These are phyloP conservation scores for Botrytis squamosa DNA, from an alignment of 2,329 filamentous ascomycete species.

Conservation along the genomic window DNA sequence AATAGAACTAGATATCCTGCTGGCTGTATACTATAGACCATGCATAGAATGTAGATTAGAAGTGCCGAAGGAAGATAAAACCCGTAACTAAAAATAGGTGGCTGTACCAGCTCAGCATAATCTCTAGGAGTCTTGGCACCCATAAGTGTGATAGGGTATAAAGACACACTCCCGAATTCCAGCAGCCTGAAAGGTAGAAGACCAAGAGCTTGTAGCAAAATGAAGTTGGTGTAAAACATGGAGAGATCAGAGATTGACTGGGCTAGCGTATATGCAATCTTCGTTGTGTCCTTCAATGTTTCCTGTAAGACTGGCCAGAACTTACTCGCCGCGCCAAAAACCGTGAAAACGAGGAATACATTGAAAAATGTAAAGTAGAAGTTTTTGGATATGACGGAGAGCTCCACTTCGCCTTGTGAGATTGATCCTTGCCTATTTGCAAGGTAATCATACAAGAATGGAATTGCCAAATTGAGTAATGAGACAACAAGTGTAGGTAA, in stretches of 20 bases:
- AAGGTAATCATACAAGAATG: slow-evolving; percentile 91
- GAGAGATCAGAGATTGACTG: slow-evolving; percentile 70
- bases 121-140: slow-evolving; percentile 86
- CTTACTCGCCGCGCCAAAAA: slow-evolving; percentile 76
- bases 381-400: slow-evolving; percentile 96
- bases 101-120: slow-evolving; percentile 75
- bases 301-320: slow-evolving; percentile 72
- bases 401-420: slow-evolving; percentile 88
- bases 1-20: slow-evolving; percentile 78
- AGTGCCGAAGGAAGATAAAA: slow-evolving; percentile 93
- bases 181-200: slow-evolving; percentile 89
- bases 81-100: slow-evolving; percentile 89
- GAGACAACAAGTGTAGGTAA: slow-evolving; percentile 83
- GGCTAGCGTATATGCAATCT: slow-evolving; percentile 74
- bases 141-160: slow-evolving; percentile 79
- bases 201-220: slow-evolving; percentile 90
- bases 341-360: slow-evolving; percentile 91
- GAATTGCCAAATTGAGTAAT: slow-evolving; percentile 82
- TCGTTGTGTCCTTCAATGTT: slow-evolving; percentile 74
- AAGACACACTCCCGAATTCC: slow-evolving; percentile 79
- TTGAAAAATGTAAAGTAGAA: slow-evolving; percentile 99
- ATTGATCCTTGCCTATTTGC: slow-evolving; percentile 92
- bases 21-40: slow-evolving; percentile 87
- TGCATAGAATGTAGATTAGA: slow-evolving; percentile 89
- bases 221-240: slow-evolving; percentile 88